phyloP scores from a whole-genome alignment of 306 rosid species.

The Medicago arabica region DNA sequence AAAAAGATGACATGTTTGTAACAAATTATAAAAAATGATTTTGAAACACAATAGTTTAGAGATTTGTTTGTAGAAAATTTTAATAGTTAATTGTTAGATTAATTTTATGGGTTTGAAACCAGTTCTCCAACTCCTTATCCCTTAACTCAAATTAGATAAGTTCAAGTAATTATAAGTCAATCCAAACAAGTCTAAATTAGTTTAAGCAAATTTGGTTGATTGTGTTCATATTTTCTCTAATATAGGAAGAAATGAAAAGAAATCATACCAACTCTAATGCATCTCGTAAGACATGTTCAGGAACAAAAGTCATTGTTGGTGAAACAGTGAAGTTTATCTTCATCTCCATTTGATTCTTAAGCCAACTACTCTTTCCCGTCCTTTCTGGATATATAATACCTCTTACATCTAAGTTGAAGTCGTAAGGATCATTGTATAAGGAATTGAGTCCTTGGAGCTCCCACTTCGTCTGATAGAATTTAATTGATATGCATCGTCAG shows the following conservation, averaged over 20 bases:
- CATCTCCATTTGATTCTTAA: slow-evolving; percentile 44
- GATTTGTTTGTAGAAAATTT: too few relatives aligned
- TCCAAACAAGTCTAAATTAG: neutral
- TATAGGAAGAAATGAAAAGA: neutral
- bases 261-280: slow-evolving; percentile 43
- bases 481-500: too few relatives aligned
- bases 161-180: too few relatives aligned
- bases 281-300: slow-evolving; percentile 25
- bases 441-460: slow-evolving; percentile 42
- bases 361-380: slow-evolving; percentile 44
- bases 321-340: slow-evolving; percentile 41
- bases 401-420: slow-evolving; percentile 23
- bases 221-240: neutral
- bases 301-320: slow-evolving; percentile 45
- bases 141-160: too few relatives aligned
- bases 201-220: neutral
- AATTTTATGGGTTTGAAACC: too few relatives aligned
- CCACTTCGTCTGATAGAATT: slow-evolving; percentile 45
- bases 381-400: slow-evolving; percentile 53
- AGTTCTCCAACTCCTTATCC: too few relatives aligned
- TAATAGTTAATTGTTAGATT: too few relatives aligned
- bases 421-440: slow-evolving; percentile 17
- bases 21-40: too few relatives aligned
- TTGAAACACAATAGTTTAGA: too few relatives aligned
- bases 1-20: too few relatives aligned